These are phyloP conservation scores for Tilletiopsis washingtonensis DNA, from an alignment of 1,284 basidiomycete genomes.

Conservation along the genomic window DNA sequence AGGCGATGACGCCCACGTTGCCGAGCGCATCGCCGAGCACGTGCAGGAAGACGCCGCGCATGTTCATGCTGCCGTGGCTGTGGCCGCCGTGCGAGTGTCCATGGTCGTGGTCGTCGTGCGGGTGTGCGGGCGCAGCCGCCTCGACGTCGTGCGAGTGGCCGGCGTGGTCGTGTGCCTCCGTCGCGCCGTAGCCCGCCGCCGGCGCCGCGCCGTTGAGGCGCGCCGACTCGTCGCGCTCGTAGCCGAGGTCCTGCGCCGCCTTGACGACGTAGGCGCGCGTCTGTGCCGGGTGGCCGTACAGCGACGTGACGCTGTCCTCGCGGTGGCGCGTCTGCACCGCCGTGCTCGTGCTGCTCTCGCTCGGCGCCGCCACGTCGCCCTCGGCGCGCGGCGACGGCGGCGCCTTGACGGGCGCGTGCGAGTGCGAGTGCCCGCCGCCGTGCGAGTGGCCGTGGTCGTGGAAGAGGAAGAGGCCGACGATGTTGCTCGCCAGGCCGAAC, in stretches of 20 bases:
- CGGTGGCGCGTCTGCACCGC: constrained; percentile 1
- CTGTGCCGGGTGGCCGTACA: constrained; percentile 79
- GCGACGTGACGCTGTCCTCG: constrained; percentile 27
- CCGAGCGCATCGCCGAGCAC: constrained; percentile 89
- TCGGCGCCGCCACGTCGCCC: neutral
- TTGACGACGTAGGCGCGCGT: constrained; percentile 81
- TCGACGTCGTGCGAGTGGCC: constrained; percentile 5
- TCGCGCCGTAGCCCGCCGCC: neutral
- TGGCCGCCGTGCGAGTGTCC: constrained; percentile 56
- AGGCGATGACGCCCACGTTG: constrained; percentile 92
- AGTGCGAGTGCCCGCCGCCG: constrained; percentile 56
- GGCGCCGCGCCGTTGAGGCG: neutral
- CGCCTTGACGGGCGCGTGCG: constrained; percentile 21
- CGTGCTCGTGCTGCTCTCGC: neutral
- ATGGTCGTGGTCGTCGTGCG: constrained; percentile 38
- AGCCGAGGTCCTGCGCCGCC: constrained; percentile 67
- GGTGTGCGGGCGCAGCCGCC: too few relatives aligned
- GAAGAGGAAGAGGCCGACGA: constrained; percentile 89
- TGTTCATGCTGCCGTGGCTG: constrained; percentile 77
- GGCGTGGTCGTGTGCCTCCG: constrained; percentile 6
- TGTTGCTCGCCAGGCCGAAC: constrained; percentile 80
- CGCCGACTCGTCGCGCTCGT: constrained; percentile 16
- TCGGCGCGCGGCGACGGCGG: neutral
- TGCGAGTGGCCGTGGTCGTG: constrained; percentile 55
- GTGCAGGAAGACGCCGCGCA: constrained; percentile 87